Conservation (phyloP, 495 filamentous ascomycete species). For the Tuber brumale region DNA sequence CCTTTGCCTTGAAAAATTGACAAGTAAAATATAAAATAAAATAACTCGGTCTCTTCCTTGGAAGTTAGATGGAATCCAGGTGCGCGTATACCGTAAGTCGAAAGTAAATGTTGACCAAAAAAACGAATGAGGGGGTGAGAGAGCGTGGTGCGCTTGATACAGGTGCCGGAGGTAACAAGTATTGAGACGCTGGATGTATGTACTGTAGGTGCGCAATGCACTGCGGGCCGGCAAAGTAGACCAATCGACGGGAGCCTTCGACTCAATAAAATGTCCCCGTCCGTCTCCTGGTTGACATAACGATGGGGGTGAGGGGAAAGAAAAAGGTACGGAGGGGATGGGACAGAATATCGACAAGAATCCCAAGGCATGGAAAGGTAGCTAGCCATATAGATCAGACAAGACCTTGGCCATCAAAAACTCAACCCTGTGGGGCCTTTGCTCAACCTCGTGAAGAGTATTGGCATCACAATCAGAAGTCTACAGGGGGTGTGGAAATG, state of each 20-base stretch:
- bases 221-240: background rate
- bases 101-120: background rate
- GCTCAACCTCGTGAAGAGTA: background rate
- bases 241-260: slow-evolving; percentile 1
- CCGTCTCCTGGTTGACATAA: background rate
- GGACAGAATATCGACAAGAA: background rate
- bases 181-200: background rate
- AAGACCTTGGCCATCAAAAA: background rate
- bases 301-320: slow-evolving; percentile 1
- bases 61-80: background rate
- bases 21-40: background rate
- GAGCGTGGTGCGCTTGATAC: background rate
- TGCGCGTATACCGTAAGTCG: background rate
- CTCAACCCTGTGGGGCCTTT: background rate
- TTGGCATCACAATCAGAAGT: background rate
- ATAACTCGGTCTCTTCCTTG: background rate
- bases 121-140: background rate
- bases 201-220: background rate
- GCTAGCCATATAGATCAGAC: background rate
- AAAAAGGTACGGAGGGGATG: background rate
- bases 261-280: slow-evolving; percentile 1
- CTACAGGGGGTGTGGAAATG: background rate
- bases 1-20: background rate
- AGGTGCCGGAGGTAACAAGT: background rate
- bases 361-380: background rate